phyloP scores from a whole-genome alignment of 805 yeast genomes.

The Starmerella scarabaei region DNA sequence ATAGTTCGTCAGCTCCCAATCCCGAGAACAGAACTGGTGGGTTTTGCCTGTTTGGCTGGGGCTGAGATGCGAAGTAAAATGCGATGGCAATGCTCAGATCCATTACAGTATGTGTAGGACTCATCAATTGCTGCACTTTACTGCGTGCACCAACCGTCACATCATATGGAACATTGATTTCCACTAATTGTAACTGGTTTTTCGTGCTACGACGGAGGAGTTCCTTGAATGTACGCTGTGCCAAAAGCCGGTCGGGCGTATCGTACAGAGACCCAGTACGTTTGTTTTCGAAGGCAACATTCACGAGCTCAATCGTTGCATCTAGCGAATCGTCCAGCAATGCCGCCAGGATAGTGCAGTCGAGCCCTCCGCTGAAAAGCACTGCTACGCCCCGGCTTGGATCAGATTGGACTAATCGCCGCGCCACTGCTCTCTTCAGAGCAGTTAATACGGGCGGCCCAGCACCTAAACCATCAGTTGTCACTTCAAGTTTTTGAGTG shows the following conservation, averaged over 20 bases:
- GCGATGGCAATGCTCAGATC: slow-evolving; percentile 92
- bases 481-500: too few relatives aligned
- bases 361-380: slow-evolving; percentile 89
- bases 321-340: slow-evolving; percentile 22
- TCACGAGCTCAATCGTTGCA: slow-evolving; percentile 53
- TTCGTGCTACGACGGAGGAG: slow-evolving; percentile 32
- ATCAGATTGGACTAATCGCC: slow-evolving; percentile 11
- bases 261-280: slow-evolving; percentile 44
- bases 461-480: too few relatives aligned
- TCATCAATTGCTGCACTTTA: slow-evolving; percentile 53
- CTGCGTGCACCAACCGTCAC: slow-evolving; percentile 42
- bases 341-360: slow-evolving; percentile 69
- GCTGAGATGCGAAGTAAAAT: slow-evolving; percentile 64
- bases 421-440: slow-evolving; percentile 13
- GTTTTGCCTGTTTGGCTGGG: slow-evolving; percentile 28
- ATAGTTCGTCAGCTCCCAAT: slow-evolving; percentile 91
- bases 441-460: neutral
- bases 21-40: slow-evolving; percentile 70
- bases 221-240: slow-evolving; percentile 46
- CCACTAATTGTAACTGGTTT: slow-evolving; percentile 37
- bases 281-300: slow-evolving; percentile 87
- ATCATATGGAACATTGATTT: slow-evolving; percentile 60
- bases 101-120: slow-evolving; percentile 84
- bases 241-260: slow-evolving; percentile 81
- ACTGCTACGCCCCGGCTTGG: slow-evolving; percentile 35